Evolutionary conservation across 1,139 yeast species (phyloP), one percentile per base, ranked within the genome.

Genomic region (Pichia kudriavzevii): DNA sequence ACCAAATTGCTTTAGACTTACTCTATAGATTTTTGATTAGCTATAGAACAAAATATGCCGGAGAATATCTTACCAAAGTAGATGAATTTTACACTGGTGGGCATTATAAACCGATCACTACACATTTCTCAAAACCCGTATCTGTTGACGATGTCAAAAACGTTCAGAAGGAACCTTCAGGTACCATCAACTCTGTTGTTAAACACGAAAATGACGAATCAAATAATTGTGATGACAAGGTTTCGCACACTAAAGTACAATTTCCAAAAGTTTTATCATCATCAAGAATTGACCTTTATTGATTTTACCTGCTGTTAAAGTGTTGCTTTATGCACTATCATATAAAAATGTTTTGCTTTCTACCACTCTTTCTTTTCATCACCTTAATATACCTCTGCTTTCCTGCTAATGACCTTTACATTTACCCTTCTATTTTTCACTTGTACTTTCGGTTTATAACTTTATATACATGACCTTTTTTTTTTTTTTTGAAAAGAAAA

Each of bases 41-140:
- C 18, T 56, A 56, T 31, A 45, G 60, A 40, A 30, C 38, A 13
- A 32, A 34, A 2, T 50, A 40, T 35, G 59, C 57, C 8, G 18
- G 31, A 8, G 25, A 29, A 2, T 56, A 56, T 38, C 35, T 55
- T 12, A 30, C 45, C 10, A 35, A 36, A 19, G 54, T 56, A 13
- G 48, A 47, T 20, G 30, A 35, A 4, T 56, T 56, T 32, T 56
- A 55, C 38, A 43, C 41, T 20, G 39, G 42, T 19, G 54, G 55
- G n/a, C 30, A 38, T 15, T 54, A 53, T 33, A 46, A 42, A 21
- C 59, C 59, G 8, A 43, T 53, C 14, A 36, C 32, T n/a, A 36
- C 47, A 15, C 31, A 17, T 16, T 40, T 38, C 26, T 39, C 47
- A 9, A 33, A 32, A 16, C 43, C 45, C 18, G 42, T 38, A 4